phyloP scores from a whole-genome alignment of 495 filamentous ascomycete species.

The Penicillium roqueforti region DNA sequence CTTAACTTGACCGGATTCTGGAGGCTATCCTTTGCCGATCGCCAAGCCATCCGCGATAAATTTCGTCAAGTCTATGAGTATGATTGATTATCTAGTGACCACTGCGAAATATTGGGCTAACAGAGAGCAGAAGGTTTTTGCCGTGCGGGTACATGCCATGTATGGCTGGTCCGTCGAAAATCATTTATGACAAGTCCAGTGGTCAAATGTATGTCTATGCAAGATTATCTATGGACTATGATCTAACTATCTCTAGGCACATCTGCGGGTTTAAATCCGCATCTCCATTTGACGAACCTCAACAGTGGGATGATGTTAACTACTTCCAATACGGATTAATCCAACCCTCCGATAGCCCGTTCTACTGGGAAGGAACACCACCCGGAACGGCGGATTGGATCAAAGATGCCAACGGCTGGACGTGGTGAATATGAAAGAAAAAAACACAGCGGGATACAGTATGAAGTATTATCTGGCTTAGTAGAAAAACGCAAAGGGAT shows the following conservation, averaged over 20 bases:
- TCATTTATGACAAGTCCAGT: slow-evolving; percentile 5
- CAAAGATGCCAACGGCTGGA: slow-evolving; percentile 8
- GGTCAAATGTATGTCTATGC: slow-evolving; percentile 5
- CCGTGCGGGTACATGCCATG: background rate
- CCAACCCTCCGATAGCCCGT: background rate
- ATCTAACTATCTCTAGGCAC: slow-evolving; percentile 7
- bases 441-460: background rate
- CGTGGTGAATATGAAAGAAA: slow-evolving; percentile 2
- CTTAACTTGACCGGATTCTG: slow-evolving; percentile 1
- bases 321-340: slow-evolving; percentile 7
- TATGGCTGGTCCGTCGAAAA: slow-evolving; percentile 3
- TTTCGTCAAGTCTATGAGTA: slow-evolving; percentile 7
- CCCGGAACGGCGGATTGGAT: slow-evolving; percentile 8
- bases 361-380: slow-evolving; percentile 6
- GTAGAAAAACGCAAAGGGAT: background rate
- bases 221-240: background rate
- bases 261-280: slow-evolving; percentile 4
- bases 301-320: background rate
- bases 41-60: slow-evolving; percentile 5
- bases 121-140: slow-evolving; percentile 2
- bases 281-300: background rate
- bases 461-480: background rate
- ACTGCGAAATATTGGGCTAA: background rate
- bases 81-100: background rate
- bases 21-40: slow-evolving; percentile 2